Evolutionary conservation across 2,329 filamentous ascomycete genomes (phyloP), one percentile per base, ranked within the genome.

Genomic region (Setomelanomma holmii): DNA sequence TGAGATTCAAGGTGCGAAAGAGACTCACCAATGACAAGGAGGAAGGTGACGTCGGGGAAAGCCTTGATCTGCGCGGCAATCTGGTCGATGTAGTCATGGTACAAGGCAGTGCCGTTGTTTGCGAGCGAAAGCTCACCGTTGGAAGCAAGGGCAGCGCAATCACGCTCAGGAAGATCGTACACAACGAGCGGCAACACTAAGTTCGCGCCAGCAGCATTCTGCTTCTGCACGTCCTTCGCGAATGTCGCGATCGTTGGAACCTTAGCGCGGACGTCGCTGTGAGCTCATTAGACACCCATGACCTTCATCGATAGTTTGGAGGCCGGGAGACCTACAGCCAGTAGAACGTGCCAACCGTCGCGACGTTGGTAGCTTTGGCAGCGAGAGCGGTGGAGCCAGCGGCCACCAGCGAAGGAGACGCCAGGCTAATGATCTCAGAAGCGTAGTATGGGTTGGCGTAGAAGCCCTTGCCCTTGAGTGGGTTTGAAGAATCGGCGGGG

Each of bases 101-200:
- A 83, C 11, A 80, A 76, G 23, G 71, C 74, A 38, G 79, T 68
- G 17, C 80, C 74, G 41, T 80, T 69, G 53, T 85, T 72, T 51
- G 80, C 83, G 51, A 85, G 82, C 10, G 76, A 74, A 34, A 83
- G 80, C 69, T 87, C 84, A 57, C 84, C 84, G 63, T 86, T 86
- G 55, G 83, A 86, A n/a, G 84, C 84, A 64, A 82, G 75, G 39
- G 84, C 84, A n/a, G 84, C 80, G 61, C 84, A 86, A 65, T 87
- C 84, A 68, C 84, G 82, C 58, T 85, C 83, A 36, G 84, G 84
- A 10, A 87, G 75, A 66, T 86, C 81, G 69, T 86, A 86, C 51
- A 86, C 81, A 49, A 87, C 84, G 46, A 86, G 80, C 2, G 76
- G 76, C 17, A 78, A 78, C 2, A 78, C 75, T 47, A 78, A 77